Evolutionary conservation across 2,329 filamentous ascomycete species (phyloP).

Genomic region (Aureobasidium melanogenum): DNA sequence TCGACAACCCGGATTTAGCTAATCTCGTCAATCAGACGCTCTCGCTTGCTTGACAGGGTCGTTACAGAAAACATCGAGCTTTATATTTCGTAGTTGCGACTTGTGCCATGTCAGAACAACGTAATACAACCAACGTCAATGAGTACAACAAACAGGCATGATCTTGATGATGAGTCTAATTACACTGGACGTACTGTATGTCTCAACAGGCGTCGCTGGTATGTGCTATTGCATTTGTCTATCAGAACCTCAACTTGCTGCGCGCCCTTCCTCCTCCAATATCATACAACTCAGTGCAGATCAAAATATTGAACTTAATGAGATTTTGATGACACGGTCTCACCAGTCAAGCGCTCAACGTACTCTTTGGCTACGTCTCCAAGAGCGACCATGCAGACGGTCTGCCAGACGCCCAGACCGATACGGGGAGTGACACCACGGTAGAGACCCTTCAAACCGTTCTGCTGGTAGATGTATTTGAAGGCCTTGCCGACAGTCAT

Average conservation of each 20-base stretch:
- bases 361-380: conserved; percentile 70
- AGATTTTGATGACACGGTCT: conserved; percentile 56
- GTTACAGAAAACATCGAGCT: no score
- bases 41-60: no score
- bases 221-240: background rate
- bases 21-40: no score
- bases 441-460: conserved; percentile 88
- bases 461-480: conserved; percentile 81
- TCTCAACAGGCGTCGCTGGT: background rate
- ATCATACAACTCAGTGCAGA: background rate
- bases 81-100: no score
- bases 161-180: background rate
- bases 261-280: background rate
- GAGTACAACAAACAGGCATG: background rate
- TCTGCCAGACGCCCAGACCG: conserved; percentile 96
- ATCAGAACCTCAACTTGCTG: background rate
- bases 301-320: background rate
- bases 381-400: conserved; percentile 98
- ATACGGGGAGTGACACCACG: conserved; percentile 91
- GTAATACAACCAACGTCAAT: no score
- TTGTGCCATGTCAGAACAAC: no score
- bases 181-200: background rate
- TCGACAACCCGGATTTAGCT: no score
- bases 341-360: conserved; percentile 57
- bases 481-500: conserved; percentile 83